Evolutionary conservation across 208 protist genomes (phyloP).

Genomic region (Acanthamoeba sp.): DNA sequence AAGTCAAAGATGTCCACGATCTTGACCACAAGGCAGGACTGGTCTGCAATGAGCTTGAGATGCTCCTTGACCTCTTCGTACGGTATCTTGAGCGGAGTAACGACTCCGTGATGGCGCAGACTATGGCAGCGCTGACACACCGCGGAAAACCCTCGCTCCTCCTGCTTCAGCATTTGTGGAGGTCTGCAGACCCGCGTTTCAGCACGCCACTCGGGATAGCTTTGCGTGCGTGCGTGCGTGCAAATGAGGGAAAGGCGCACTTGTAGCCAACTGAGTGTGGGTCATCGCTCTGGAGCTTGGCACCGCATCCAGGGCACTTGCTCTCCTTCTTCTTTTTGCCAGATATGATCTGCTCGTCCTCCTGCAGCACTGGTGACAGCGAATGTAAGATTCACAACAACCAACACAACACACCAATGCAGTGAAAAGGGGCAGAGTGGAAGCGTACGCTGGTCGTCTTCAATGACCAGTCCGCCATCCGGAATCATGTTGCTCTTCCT

Average conservation of each 20-base stretch:
- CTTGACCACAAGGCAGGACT: slow-evolving; percentile 79
- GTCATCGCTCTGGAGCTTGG: slow-evolving; percentile 53
- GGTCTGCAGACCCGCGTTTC: too few species aligned
- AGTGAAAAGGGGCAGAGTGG: not conserved
- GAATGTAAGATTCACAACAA: too few species aligned
- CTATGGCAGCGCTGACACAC: slow-evolving; percentile 81
- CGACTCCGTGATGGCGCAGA: slow-evolving; percentile 76
- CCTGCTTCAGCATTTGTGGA: slow-evolving; percentile 20
- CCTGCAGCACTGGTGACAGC: not conserved
- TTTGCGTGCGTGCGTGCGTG: too few species aligned
- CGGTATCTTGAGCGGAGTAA: slow-evolving; percentile 76
- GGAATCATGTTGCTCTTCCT: not conserved
- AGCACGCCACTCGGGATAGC: too few species aligned
- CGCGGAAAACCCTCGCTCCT: not conserved
- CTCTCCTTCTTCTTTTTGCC: not conserved
- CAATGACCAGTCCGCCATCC: not conserved
- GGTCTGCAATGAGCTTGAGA: slow-evolving; percentile 60
- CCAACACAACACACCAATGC: not conserved
- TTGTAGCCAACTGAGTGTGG: slow-evolving; percentile 73
- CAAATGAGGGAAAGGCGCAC: slow-evolving; percentile 17
- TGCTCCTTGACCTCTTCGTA: slow-evolving; percentile 76
- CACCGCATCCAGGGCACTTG: slow-evolving; percentile 80
- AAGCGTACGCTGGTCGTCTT: not conserved
- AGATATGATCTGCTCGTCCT: not conserved
- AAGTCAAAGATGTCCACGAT: slow-evolving; percentile 83